Evolutionary conservation across 257 asterid genomes (phyloP).

Genomic region (Solanum virginianum): DNA sequence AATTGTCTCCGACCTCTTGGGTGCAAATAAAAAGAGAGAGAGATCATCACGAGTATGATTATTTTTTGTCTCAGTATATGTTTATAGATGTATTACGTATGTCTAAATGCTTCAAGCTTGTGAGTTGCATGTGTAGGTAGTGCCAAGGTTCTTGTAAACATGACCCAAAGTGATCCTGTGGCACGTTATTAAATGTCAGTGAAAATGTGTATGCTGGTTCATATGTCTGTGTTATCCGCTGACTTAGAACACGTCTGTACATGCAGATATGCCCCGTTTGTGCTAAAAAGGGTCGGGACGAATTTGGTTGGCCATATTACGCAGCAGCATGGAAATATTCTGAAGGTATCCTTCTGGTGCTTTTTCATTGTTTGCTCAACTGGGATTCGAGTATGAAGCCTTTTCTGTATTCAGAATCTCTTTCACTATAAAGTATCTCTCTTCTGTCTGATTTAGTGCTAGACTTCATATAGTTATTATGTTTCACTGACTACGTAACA

Average conservation of each 20-base stretch:
- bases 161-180: background rate
- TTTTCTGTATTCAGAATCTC: background rate
- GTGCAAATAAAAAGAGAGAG: background rate
- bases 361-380: background rate
- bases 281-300: background rate
- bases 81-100: background rate
- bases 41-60: background rate
- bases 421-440: background rate
- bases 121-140: background rate
- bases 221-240: background rate
- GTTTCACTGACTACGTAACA: slow-evolving; percentile 35
- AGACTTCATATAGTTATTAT: background rate
- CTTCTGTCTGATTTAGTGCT: background rate
- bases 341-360: background rate
- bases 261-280: background rate
- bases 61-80: background rate
- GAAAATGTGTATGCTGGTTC: background rate
- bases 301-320: slow-evolving; percentile 1
- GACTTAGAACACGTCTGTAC: background rate
- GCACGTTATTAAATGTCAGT: background rate
- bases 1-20: background rate
- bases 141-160: background rate
- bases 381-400: background rate
- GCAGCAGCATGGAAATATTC: background rate
- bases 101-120: background rate